Evolutionary conservation across 805 yeast species (phyloP), one percentile per base, ranked within the genome.

Genomic region (Ogataea siamensis): DNA sequence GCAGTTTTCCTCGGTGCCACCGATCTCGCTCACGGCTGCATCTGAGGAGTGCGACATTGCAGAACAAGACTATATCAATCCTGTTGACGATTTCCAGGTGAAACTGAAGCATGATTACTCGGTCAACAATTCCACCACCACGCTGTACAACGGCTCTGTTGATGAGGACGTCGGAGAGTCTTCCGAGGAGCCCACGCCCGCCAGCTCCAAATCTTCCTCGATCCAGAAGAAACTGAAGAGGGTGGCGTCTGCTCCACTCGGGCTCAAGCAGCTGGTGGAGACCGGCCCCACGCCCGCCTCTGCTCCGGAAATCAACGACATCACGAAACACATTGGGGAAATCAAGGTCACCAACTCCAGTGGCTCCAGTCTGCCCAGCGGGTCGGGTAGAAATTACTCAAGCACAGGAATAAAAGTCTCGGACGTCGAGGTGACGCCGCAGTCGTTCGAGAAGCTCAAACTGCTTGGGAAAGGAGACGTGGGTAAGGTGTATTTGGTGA

Each of bases 381-480:
- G 19, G 8, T 33, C 30, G 11, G 59, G 70, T 6, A 68, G 94
- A 46, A 76, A 80, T 47, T 85, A 85, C 54, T 79, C 88, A 13
- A 74, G 81, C 42, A 80, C 81, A 46, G 78, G 96, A 9, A 83
- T 83, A 39, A 85, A 80, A 53, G 73, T 80, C 24, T 71, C 78
- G 39, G 83, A 80, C 45, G 87, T 83, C 7, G 87, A 84, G 54
- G 99, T 94, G 14, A 76, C 82, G 5, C 94, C 95, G 2, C 75
- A 76, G 30, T 83, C 93, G 18, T 93, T 93, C 59, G 96, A 89
- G 49, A 91, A 87, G 58, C 76, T 93, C 37, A 78, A 86, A 50
- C 66, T 93, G n/a, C 66, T 93, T 34, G 99, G 99, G 4, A 87
- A 87, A 57, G 99, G 99, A 41, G 99, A 93, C 55, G 98, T 93